Conservation (phyloP, 306 rosid genomes). For the Begonia fuchsioides region DNA sequence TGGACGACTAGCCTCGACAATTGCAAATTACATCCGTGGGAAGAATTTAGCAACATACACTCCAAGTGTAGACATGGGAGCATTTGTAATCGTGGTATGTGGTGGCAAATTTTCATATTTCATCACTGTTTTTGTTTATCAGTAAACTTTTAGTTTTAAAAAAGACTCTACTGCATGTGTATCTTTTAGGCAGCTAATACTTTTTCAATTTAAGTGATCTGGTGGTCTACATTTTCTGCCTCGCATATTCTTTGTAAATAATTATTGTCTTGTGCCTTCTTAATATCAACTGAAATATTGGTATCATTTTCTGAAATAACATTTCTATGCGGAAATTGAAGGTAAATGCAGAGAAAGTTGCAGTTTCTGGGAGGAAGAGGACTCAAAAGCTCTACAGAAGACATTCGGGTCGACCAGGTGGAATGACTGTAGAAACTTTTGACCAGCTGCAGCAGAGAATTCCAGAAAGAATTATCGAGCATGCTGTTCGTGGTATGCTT, state of each 20-base stretch:
- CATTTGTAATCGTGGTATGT: conserved; percentile 92
- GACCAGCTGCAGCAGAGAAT: conserved; percentile 83
- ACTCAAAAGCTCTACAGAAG: conserved; percentile 89
- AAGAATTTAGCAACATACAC: conserved; percentile 68
- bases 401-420: conserved; percentile 99
- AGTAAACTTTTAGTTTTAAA: no score
- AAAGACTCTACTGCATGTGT: no score
- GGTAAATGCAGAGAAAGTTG: conserved; percentile 95
- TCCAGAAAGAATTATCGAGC: conserved; percentile 91
- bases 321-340: conserved; percentile 16
- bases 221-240: not conserved
- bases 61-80: conserved; percentile 98
- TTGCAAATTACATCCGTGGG: conserved; percentile 74
- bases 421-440: conserved; percentile 90
- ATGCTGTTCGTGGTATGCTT: conserved; percentile 99
- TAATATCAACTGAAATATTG: not conserved
- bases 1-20: conserved; percentile 88
- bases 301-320: not conserved
- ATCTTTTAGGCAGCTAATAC: no score
- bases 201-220: no score
- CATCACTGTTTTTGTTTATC: no score
- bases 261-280: not conserved
- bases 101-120: not conserved
- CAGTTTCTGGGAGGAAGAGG: conserved; percentile 85
- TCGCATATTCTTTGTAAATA: no score